These are phyloP conservation scores for Nothophaeocryptopus gaeumannii DNA, from an alignment of 2,329 filamentous ascomycete species.

Conservation along the genomic window DNA sequence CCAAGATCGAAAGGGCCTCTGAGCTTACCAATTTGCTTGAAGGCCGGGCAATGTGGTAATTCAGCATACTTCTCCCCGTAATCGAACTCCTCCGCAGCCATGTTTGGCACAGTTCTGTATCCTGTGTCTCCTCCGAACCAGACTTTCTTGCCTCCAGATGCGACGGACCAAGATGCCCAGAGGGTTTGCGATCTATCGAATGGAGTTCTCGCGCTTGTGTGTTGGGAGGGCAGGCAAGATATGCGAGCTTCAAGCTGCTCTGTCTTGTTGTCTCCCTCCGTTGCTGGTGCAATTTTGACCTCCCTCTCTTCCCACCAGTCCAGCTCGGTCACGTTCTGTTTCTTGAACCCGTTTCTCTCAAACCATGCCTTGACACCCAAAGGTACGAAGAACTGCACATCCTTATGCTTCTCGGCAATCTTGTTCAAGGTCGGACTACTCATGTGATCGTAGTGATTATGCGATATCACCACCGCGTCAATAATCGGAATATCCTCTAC, in stretches of 20 bases:
- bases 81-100: conserved; percentile 65
- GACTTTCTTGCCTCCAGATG: conserved; percentile 70
- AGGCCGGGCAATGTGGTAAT: conserved; percentile 75
- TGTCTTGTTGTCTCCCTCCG: conserved; percentile 11
- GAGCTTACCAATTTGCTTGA: conserved; percentile 74
- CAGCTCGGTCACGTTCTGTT: conserved; percentile 71
- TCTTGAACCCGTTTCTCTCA: conserved; percentile 59
- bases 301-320: conserved; percentile 93
- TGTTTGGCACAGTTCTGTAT: conserved; percentile 71
- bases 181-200: conserved; percentile 74
- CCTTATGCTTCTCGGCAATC: conserved; percentile 67
- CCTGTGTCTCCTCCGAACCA: conserved; percentile 88
- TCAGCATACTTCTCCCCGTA: conserved; percentile 62
- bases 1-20: conserved; percentile 88
- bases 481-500: conserved; percentile 74
- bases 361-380: conserved; percentile 85
- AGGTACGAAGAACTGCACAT: conserved; percentile 84
- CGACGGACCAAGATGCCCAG: conserved; percentile 84
- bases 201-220: conserved; percentile 66
- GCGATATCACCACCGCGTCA: conserved; percentile 74
- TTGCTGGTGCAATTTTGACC: conserved; percentile 56
- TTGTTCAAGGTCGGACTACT: conserved; percentile 72
- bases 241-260: conserved; percentile 66
- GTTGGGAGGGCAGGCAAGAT: conserved; percentile 79
- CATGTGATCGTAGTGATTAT: conserved; percentile 88